These are phyloP conservation scores for Trichosporon sp. DNA, from an alignment of 1,284 basidiomycete genomes.

Conservation along the genomic window DNA sequence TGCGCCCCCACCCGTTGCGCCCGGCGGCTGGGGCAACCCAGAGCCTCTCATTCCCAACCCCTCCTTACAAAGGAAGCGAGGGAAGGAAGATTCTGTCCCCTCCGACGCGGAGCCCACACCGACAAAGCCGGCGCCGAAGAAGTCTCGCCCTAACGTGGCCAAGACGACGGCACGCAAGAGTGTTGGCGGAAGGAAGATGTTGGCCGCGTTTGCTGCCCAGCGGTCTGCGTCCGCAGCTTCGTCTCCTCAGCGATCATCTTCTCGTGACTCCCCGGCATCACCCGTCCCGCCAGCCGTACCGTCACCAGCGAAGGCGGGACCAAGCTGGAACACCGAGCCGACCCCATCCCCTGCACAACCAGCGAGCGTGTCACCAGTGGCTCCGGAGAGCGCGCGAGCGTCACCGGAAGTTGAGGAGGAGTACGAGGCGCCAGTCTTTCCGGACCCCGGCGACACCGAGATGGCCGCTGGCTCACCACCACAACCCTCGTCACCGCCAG, in stretches of 20 bases:
- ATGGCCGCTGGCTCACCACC: neutral
- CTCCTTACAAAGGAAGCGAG: neutral
- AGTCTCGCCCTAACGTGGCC: neutral
- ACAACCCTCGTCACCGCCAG: neutral
- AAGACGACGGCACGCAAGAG: constrained; percentile 20
- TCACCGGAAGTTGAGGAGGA: neutral
- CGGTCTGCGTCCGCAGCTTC: neutral
- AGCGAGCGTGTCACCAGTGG: neutral
- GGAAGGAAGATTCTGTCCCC: neutral
- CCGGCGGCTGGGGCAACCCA: constrained; percentile 30
- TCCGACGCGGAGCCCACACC: neutral
- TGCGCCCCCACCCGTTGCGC: neutral
- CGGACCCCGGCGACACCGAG: neutral
- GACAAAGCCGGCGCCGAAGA: neutral
- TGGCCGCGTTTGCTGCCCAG: neutral
- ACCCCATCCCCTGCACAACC: neutral
- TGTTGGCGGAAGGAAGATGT: constrained; percentile 8
- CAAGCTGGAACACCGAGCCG: constrained; percentile 9
- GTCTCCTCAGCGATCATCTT: neutral
- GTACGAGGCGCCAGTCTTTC: neutral
- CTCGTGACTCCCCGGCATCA: neutral
- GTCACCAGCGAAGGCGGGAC: neutral
- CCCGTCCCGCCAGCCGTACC: neutral
- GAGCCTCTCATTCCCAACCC: constrained; percentile 18
- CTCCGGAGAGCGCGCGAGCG: neutral